Conservation (phyloP, 768 basidiomycete genomes). For the Clavaria fumosa region DNA sequence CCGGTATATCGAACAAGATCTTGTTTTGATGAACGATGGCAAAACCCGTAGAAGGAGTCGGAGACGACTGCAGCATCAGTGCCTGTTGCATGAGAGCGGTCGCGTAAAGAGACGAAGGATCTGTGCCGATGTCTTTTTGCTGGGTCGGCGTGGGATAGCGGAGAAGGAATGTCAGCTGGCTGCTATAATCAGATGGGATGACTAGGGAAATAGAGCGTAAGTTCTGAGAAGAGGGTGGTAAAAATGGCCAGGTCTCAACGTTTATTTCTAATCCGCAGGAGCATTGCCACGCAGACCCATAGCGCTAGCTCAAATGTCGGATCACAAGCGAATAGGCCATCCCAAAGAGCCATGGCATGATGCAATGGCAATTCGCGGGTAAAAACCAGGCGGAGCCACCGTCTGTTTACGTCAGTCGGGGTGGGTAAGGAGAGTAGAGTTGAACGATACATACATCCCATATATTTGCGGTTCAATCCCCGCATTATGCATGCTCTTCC, state of each 20-base stretch:
- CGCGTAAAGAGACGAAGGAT: constrained; percentile 22
- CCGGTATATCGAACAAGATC: constrained; percentile 55
- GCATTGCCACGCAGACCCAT: constrained; percentile 89
- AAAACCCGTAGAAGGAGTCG: constrained; percentile 60
- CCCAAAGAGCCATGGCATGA: constrained; percentile 86
- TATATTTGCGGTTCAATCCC: constrained; percentile 95
- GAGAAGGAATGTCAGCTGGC: constrained; percentile 67
- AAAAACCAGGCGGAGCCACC: constrained; percentile 88
- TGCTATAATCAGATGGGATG: constrained; percentile 74
- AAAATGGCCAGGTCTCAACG: constrained; percentile 18
- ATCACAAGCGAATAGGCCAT: constrained; percentile 84
- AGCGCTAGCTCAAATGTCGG: constrained; percentile 60
- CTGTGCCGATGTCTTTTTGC: too few relatives aligned
- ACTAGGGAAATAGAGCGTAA: constrained; percentile 31
- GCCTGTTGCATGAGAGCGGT: constrained; percentile 75
- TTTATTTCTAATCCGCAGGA: constrained; percentile 83
- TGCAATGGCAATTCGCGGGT: constrained; percentile 78
- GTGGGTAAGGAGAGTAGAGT: not conserved
- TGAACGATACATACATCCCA: constrained; percentile 48
- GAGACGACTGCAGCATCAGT: constrained; percentile 56
- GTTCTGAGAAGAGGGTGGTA: constrained; percentile 6
- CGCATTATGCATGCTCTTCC: constrained; percentile 55
- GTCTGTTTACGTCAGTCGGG: constrained; percentile 22
- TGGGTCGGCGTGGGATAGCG: constrained; percentile 72
- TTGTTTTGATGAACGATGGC: constrained; percentile 71